Evolutionary conservation across 495 filamentous ascomycete species (phyloP), one percentile per base, ranked within the genome.

Genomic region (Rhypophila decipiens): DNA sequence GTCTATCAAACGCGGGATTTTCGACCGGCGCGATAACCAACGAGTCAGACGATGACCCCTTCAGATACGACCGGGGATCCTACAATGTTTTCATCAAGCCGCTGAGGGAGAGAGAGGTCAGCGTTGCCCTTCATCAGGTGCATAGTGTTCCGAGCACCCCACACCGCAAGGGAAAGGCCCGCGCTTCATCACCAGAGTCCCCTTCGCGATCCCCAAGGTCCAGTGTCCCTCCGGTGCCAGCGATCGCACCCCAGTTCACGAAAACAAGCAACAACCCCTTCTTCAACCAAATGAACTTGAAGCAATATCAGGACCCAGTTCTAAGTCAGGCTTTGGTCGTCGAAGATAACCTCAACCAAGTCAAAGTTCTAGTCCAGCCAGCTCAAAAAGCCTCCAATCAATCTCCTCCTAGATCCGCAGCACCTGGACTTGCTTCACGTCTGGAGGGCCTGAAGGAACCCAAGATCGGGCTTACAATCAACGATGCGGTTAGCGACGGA

Each of bases 31-130:
- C 34, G 9, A n/a, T 41, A 10, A 52, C 42, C 2, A 51, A 53
- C 9, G 58, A 57, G 10, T 61, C 60, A 5, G 61, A 63, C 27
- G 58, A 58, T 4, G 60, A 66, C 38, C 63, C 56, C 4, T 66
- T 66, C 56, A 51, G 47, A 22, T 66, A 62, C 24, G 63, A 66
- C 40, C 52, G 50, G 24, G 40, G 44, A 7, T 51, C 56, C 13
- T 56, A 56, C 37, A 47, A 44, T 2, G 37, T 52, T 4, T 59
- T 59, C 22, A 44, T 66, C 4, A 47, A 52, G n/a, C 57, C 53
- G 9, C 37, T 48, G 1, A 46, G 48, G 22, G 61, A 65, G 49
- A 45, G 58, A 23, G 61, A 65, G 19, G 52, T 63, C 17, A 65
- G 61, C 29, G 49, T 21, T 2, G 56, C 58, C 1, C 56, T 64